Evolutionary conservation across 768 basidiomycete species (phyloP).

Genomic region (Rossbeevera mucosa): DNA sequence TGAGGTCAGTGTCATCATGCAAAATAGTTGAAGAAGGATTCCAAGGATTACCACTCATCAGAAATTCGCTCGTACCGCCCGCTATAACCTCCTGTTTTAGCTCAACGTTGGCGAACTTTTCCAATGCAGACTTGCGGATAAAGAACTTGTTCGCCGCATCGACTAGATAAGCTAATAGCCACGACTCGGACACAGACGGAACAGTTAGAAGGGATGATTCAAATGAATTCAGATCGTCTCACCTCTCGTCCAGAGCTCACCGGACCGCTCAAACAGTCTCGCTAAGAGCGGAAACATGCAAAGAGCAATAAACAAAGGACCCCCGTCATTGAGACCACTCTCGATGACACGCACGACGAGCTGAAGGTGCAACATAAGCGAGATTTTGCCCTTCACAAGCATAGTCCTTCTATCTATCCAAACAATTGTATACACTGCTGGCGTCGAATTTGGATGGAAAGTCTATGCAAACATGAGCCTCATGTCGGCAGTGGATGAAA

Average conservation of each 20-base stretch:
- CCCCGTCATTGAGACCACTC: constrained; percentile 12
- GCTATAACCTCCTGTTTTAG: constrained; percentile 23
- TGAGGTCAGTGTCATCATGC: neutral
- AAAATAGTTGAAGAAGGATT: neutral
- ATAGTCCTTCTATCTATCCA: constrained; percentile 6
- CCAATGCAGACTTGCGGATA: constrained; percentile 20
- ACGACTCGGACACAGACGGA: neutral
- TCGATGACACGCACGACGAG: constrained; percentile 17
- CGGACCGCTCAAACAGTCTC: neutral
- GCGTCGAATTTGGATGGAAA: neutral
- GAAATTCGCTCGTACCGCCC: constrained; percentile 12
- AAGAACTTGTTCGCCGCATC: constrained; percentile 15
- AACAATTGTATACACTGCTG: constrained; percentile 4
- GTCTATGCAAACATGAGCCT: constrained; percentile 6
- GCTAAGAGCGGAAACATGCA: constrained; percentile 15
- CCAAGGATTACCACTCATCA: constrained; percentile 13
- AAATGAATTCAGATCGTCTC: neutral
- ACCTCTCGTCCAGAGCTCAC: constrained; percentile 22
- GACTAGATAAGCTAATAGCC: constrained; percentile 16
- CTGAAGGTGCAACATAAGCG: constrained; percentile 23
- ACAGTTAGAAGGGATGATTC: neutral
- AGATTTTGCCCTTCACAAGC: constrained; percentile 9
- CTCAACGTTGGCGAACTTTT: neutral
- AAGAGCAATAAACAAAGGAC: constrained; percentile 18
- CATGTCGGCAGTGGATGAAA: neutral